phyloP scores from a whole-genome alignment of 2,329 filamentous ascomycete species.

The Xylariaceae sp. region DNA sequence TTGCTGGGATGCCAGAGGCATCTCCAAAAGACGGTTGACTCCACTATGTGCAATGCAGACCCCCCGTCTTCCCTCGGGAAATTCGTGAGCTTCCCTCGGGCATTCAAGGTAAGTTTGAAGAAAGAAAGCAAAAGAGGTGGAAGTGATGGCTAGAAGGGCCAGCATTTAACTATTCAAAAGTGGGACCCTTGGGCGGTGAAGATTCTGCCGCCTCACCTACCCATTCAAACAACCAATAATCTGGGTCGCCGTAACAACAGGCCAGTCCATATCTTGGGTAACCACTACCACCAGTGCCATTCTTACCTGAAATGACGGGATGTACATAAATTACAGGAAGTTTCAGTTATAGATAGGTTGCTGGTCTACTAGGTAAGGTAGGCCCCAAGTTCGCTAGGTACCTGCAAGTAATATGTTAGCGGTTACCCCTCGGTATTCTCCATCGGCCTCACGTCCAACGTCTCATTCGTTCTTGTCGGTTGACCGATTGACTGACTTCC shows the following conservation, averaged over 20 bases:
- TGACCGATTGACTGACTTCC: no score
- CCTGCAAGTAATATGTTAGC: no score
- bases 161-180: not conserved
- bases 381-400: no score
- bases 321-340: no score
- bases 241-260: not conserved
- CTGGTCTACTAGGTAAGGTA: no score
- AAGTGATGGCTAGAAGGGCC: not conserved
- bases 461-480: no score
- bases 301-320: no score
- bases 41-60: conserved; percentile 24
- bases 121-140: conserved; percentile 5
- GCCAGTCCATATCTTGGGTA: no score
- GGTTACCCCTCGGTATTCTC: no score
- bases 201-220: not conserved
- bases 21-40: conserved; percentile 16
- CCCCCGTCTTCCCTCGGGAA: conserved; percentile 9
- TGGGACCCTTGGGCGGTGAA: not conserved
- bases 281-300: no score
- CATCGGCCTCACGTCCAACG: no score
- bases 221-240: not conserved
- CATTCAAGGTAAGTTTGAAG: conserved; percentile 13
- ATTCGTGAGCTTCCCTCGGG: conserved; percentile 17
- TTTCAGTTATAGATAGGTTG: no score
- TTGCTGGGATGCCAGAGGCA: conserved; percentile 18